Evolutionary conservation across 2,329 filamentous ascomycete species (phyloP), one percentile per base, ranked within the genome.

Genomic region (Colletotrichum phormii): DNA sequence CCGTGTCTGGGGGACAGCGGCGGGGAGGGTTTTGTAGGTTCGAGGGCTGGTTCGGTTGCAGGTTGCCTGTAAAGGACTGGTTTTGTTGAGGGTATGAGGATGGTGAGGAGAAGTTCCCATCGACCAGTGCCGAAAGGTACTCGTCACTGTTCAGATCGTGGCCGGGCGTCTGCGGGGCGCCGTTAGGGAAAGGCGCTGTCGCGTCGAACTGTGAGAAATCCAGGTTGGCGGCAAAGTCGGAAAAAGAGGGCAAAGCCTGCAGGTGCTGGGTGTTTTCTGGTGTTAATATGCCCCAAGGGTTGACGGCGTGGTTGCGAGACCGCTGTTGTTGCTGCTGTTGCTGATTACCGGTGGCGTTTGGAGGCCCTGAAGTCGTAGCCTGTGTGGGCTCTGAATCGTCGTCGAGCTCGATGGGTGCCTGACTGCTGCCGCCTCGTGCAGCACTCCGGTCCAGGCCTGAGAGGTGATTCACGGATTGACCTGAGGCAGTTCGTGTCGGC

Each of bases 81-180:
- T 72, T 75, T 71, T 82, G 80, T 51, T 78, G 74, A 5, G 81
- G 80, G 62, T 83, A 83, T 15, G 75, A 78, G 24, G 82, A 82
- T 26, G 82, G 82, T 2, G 82, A 83, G 11, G 81, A 83, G 65
- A 82, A 81, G 15, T 81, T 77, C 63, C 71, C 72, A 51, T 79
- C 77, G 53, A 76, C 72, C 31, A 83, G 66, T n/a, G 71, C 75
- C 53, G 64, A 65, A 24, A 83, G 73, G 46, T 76, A 77, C 18
- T 75, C 67, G 53, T 80, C 76, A 29, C 62, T 67, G 57, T 67
- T 62, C 11, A 57, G 51, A 15, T 73, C 62, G 49, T 35, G 71
- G 29, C 49, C 49, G 2, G 71, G 71, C 37, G 67, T 81, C 78
- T 59, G 72, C 72, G 66, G 65, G 61, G 67, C 26, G 42, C 58